Percentiles rank a stretch among this genome's conserved stretches.
Evolutionary conservation across 2,329 filamentous ascomycete species (phyloP).

Genomic region (Zalaria sp.): DNA sequence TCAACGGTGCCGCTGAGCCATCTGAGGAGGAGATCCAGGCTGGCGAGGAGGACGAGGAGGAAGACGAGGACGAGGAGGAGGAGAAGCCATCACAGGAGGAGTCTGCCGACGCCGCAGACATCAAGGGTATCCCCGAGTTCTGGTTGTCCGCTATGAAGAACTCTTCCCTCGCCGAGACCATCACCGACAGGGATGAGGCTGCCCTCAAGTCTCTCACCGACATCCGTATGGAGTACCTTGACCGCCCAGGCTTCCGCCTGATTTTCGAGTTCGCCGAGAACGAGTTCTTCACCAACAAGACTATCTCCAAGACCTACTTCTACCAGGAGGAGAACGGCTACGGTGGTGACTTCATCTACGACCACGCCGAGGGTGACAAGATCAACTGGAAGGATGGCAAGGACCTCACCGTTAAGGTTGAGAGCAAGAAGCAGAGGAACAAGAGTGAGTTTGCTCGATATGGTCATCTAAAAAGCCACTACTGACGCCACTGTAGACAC

Average conservation of each 20-base stretch:
- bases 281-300: conserved; percentile 96
- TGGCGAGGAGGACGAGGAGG: conserved; percentile 66
- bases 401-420: conserved; percentile 84
- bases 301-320: conserved; percentile 93
- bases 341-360: conserved; percentile 98
- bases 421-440: conserved; percentile 99
- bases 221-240: conserved; percentile 98
- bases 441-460: conserved; percentile 58
- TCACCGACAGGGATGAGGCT: conserved; percentile 91
- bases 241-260: conserved; percentile 92
- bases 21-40: conserved; percentile 75
- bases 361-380: conserved; percentile 95
- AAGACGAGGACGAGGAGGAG: conserved; percentile 43
- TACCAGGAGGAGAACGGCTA: conserved; percentile 99
- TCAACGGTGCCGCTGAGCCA: conserved; percentile 78
- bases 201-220: conserved; percentile 82
- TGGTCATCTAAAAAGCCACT: background rate
- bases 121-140: conserved; percentile 90
- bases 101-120: conserved; percentile 38
- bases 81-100: conserved; percentile 45
- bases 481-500: conserved; percentile 51
- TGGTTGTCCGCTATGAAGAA: conserved; percentile 99
- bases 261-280: conserved; percentile 96
- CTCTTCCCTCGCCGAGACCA: conserved; percentile 95
- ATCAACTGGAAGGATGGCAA: conserved; percentile 92